phyloP scores from a whole-genome alignment of 805 yeast species.

The Peterozyma xylosa region DNA sequence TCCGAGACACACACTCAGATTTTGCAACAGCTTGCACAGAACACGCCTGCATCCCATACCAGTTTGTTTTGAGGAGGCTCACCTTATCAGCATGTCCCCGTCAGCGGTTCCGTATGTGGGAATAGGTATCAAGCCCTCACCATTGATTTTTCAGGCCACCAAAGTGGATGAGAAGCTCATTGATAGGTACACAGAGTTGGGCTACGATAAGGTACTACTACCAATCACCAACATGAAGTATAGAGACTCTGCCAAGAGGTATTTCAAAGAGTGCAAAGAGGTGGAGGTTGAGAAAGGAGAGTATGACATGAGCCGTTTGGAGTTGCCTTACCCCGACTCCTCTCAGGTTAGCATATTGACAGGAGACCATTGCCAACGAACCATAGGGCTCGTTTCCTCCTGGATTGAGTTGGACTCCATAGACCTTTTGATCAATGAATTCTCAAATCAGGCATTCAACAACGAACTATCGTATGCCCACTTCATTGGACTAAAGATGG shows the following conservation, averaged over 20 bases:
- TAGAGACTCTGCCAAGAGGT: constrained; percentile 31
- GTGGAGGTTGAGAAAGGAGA: constrained; percentile 5
- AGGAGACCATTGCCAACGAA: constrained; percentile 30
- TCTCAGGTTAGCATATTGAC: constrained; percentile 34
- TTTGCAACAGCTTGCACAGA: too few relatives aligned
- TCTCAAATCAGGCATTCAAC: constrained; percentile 48
- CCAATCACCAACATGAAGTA: constrained; percentile 48
- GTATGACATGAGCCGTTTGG: constrained; percentile 15
- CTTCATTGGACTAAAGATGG: constrained; percentile 47
- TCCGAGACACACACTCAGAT: too few relatives aligned
- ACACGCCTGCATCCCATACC: too few relatives aligned
- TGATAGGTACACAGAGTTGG: constrained; percentile 19
- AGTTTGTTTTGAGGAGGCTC: too few relatives aligned
- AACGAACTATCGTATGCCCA: constrained; percentile 54
- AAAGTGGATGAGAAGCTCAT: constrained; percentile 21
- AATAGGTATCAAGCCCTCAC: constrained; percentile 40
- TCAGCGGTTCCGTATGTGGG: constrained; percentile 6
- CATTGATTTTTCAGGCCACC: constrained; percentile 18
- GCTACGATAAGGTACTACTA: constrained; percentile 45
- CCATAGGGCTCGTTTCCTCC: constrained; percentile 54
- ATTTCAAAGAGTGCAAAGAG: constrained; percentile 26
- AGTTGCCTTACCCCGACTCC: constrained; percentile 31
- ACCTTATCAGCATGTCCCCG: too few relatives aligned
- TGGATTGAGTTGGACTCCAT: constrained; percentile 65
- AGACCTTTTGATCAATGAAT: constrained; percentile 38